Evolutionary conservation across 371 early-diverging fungal species (phyloP).

Genomic region (Smittium mucronatum): DNA sequence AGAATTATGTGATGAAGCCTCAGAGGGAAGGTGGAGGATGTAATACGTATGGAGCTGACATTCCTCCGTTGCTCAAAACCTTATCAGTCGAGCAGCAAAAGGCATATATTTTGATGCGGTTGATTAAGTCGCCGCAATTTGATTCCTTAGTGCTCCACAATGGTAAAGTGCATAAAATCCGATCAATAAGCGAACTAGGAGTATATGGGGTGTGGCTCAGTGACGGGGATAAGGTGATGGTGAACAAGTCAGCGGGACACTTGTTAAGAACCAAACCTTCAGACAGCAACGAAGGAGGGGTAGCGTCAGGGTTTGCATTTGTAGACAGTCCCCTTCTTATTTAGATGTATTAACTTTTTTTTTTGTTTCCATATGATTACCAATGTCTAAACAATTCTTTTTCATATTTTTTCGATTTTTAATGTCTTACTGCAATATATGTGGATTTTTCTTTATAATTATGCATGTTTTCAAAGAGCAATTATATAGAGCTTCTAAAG

Average conservation of each 20-base stretch:
- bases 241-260: constrained; percentile 80
- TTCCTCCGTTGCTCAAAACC: constrained; percentile 39
- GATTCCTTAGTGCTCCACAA: constrained; percentile 66
- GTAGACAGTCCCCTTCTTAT: constrained; percentile 74
- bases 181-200: constrained; percentile 72
- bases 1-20: constrained; percentile 80
- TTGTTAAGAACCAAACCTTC: constrained; percentile 82
- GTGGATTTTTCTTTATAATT: no score
- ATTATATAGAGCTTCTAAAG: no score
- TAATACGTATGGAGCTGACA: constrained; percentile 86
- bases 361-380: no score
- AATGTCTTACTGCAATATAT: not conserved
- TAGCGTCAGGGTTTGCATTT: constrained; percentile 96
- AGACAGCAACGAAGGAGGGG: constrained; percentile 85
- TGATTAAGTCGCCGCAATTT: constrained; percentile 69
- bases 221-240: constrained; percentile 41
- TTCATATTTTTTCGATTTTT: no score
- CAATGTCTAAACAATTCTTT: no score
- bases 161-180: constrained; percentile 44
- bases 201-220: constrained; percentile 79
- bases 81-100: constrained; percentile 50
- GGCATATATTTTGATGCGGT: constrained; percentile 81
- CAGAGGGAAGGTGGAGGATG: constrained; percentile 96
- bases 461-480: no score
- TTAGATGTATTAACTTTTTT: constrained; percentile 18